A percentile compares a stretch with the other conserved stretches of the same genome.
phyloP scores from a whole-genome alignment of 176 grass and related monocot genomes.

The Areca catechu region DNA sequence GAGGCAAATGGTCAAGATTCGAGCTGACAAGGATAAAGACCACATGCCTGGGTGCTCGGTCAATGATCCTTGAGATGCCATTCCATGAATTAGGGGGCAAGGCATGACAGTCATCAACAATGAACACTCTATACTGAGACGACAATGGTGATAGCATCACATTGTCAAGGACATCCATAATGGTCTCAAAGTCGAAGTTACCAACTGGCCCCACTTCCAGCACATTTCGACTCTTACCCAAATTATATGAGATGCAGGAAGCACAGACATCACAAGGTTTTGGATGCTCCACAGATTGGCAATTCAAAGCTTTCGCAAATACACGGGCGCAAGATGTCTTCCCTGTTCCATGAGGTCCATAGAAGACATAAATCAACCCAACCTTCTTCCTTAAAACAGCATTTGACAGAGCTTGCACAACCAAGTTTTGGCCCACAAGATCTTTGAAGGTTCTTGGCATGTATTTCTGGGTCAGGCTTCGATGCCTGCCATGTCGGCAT shows the following conservation, averaged over 20 bases:
- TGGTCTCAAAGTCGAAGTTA: slow-evolving; percentile 57
- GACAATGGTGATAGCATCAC: slow-evolving; percentile 36
- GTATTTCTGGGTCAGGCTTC: slow-evolving; percentile 78
- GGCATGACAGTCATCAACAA: slow-evolving; percentile 76
- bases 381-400: slow-evolving; percentile 67
- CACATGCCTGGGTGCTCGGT: slow-evolving; percentile 43
- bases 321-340: slow-evolving; percentile 86
- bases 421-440: slow-evolving; percentile 74
- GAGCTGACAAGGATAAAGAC: slow-evolving; percentile 74
- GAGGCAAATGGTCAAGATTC: slow-evolving; percentile 54
- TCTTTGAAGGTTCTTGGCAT: slow-evolving; percentile 82
- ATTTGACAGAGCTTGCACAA: slow-evolving; percentile 80
- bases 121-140: slow-evolving; percentile 50
- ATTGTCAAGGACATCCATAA: slow-evolving; percentile 58
- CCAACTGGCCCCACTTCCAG: slow-evolving; percentile 72
- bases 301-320: slow-evolving; percentile 89
- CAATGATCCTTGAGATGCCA: slow-evolving; percentile 59
- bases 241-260: slow-evolving; percentile 72
- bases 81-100: slow-evolving; percentile 61
- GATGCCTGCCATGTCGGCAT: slow-evolving; percentile 37
- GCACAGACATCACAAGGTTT: slow-evolving; percentile 76
- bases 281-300: slow-evolving; percentile 60
- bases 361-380: slow-evolving; percentile 77
- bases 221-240: slow-evolving; percentile 58
- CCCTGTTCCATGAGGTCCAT: slow-evolving; percentile 73